phyloP scores from a whole-genome alignment of 495 filamentous ascomycete genomes.

The Daldinia childiae region DNA sequence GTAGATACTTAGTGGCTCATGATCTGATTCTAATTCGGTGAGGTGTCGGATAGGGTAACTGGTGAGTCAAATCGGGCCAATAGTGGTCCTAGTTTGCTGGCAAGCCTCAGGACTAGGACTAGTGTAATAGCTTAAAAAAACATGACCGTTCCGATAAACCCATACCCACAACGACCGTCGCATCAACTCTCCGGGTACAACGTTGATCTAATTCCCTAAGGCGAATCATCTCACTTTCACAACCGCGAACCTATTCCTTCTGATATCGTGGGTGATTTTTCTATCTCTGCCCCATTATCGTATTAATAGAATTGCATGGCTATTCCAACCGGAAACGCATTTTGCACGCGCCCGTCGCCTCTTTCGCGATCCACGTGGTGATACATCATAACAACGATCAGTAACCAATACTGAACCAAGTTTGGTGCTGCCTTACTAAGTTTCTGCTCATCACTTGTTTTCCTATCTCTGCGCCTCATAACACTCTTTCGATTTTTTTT shows the following conservation, averaged over 20 bases:
- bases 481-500: background rate
- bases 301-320: constrained; percentile 10
- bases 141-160: background rate
- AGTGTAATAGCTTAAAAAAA: background rate
- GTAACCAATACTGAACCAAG: constrained; percentile 23
- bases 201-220: constrained; percentile 8
- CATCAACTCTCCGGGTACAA: constrained; percentile 20
- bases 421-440: constrained; percentile 35
- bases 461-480: constrained; percentile 22
- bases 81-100: background rate
- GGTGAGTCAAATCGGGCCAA: background rate
- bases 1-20: background rate
- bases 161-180: constrained; percentile 10
- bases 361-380: constrained; percentile 20
- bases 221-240: constrained; percentile 3
- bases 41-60: background rate
- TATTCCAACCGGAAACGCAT: background rate
- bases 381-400: constrained; percentile 30
- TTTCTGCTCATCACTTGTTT: constrained; percentile 9
- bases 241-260: background rate
- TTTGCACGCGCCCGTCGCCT: constrained; percentile 17
- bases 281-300: background rate
- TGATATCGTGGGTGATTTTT: background rate
- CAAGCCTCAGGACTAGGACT: background rate
- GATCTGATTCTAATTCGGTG: background rate